Evolutionary conservation across 306 rosid genomes (phyloP).

Genomic region (Corylus heterophylla): DNA sequence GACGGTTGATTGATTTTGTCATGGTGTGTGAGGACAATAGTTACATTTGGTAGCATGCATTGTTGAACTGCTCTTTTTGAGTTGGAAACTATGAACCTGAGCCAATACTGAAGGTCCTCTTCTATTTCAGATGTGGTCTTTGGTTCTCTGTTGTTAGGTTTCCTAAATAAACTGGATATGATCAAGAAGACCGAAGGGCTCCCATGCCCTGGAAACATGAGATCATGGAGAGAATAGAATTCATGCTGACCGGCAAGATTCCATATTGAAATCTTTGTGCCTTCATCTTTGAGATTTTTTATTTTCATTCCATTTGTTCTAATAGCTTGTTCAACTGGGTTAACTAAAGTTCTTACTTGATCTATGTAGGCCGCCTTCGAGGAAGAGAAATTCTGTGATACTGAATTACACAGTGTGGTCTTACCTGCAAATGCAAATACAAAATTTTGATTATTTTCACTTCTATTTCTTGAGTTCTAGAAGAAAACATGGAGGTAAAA

Average conservation of each 20-base stretch:
- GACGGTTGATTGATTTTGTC: constrained; percentile 83
- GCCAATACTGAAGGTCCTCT: constrained; percentile 96
- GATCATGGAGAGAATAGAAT: constrained; percentile 87
- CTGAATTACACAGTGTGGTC: constrained; percentile 75
- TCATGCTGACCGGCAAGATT: constrained; percentile 94
- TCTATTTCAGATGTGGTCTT: constrained; percentile 74
- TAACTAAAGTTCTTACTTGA: constrained; percentile 81
- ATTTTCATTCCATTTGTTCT: constrained; percentile 81
- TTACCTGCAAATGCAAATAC: constrained; percentile 61
- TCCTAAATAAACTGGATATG: constrained; percentile 70
- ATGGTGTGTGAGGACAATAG: constrained; percentile 76
- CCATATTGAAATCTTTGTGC: constrained; percentile 81
- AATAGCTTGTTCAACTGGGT: constrained; percentile 83
- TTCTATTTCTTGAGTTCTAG: neutral
- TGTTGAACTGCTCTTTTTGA: constrained; percentile 81
- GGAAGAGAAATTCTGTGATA: constrained; percentile 71
- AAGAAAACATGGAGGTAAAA: constrained; percentile 13
- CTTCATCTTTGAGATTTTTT: constrained; percentile 77
- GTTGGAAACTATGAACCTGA: constrained; percentile 88
- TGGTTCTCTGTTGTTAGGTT: constrained; percentile 74
- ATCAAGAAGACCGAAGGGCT: constrained; percentile 83
- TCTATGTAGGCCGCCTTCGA: constrained; percentile 67
- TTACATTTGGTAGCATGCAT: constrained; percentile 82
- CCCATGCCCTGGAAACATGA: constrained; percentile 94
- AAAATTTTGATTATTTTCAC: constrained; percentile 9